These are phyloP conservation scores for Lindgomyces ingoldianus DNA, from an alignment of 495 filamentous ascomycete species.

Conservation along the genomic window DNA sequence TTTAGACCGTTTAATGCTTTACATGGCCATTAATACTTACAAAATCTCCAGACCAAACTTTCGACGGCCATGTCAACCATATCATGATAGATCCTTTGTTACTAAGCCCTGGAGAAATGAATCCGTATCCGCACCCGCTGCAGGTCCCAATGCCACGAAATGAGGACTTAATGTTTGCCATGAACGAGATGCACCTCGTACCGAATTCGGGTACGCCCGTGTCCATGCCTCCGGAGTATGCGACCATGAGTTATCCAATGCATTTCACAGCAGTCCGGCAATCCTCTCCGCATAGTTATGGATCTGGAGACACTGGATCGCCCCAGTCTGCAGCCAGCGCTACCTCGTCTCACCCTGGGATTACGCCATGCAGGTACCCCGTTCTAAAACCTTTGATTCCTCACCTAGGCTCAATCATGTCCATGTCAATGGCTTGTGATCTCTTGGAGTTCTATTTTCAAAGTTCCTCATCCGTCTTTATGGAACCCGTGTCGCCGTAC, in stretches of 20 bases:
- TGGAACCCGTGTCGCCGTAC: constrained; percentile 47
- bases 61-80: constrained; percentile 14
- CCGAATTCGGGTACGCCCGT: constrained; percentile 21
- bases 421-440: constrained; percentile 51
- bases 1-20: not conserved
- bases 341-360: constrained; percentile 25
- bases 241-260: constrained; percentile 28
- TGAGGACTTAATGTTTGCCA: constrained; percentile 30
- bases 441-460: constrained; percentile 56
- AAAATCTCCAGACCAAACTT: constrained; percentile 3
- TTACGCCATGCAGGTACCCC: constrained; percentile 16
- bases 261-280: constrained; percentile 28
- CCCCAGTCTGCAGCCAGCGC: constrained; percentile 32
- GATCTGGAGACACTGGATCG: constrained; percentile 32
- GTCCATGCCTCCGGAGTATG: constrained; percentile 20
- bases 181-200: constrained; percentile 35
- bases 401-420: constrained; percentile 46
- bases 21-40: not conserved
- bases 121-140: constrained; percentile 19
- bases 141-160: constrained; percentile 20
- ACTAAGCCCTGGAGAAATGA: constrained; percentile 23
- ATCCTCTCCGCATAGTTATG: constrained; percentile 33
- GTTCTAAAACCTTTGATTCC: constrained; percentile 43
- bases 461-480: constrained; percentile 49
- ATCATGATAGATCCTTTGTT: constrained; percentile 33